Evolutionary conservation across 2,329 filamentous ascomycete genomes (phyloP).

Genomic region (Colletotrichum karsti): DNA sequence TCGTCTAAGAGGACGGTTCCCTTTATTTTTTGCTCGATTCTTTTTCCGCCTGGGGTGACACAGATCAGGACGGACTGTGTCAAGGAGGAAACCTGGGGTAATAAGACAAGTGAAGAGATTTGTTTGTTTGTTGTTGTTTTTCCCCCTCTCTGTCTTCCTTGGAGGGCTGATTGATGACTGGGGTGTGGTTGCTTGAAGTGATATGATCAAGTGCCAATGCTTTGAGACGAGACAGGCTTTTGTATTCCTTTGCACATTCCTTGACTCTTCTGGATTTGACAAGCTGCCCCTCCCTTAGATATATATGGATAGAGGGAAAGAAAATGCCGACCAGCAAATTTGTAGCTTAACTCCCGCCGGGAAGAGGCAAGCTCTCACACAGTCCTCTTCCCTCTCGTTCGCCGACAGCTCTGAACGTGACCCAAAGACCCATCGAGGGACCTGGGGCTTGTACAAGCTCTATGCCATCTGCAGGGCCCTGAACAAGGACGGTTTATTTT

Average conservation of each 20-base stretch:
- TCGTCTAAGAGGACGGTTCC: not conserved
- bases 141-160: not conserved
- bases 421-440: not conserved
- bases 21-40: not conserved
- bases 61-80: not conserved
- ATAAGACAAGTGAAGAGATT: not conserved
- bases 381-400: constrained; percentile 1
- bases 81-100: not conserved
- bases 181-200: not conserved
- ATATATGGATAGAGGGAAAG: not conserved
- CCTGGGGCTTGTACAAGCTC: not conserved
- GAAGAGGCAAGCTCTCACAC: not conserved
- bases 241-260: not conserved
- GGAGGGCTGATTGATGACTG: not conserved
- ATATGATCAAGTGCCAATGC: not conserved
- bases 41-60: not conserved
- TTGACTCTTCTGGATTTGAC: not conserved
- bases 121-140: constrained; percentile 18
- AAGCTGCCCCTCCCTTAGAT: not conserved
- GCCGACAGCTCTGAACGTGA: not conserved
- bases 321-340: not conserved
- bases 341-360: not conserved
- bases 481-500: not conserved
- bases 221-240: not conserved
- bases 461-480: not conserved